These are phyloP conservation scores for Lasiodiplodia sp. DNA, from an alignment of 2,329 filamentous ascomycete genomes.

Conservation along the genomic window DNA sequence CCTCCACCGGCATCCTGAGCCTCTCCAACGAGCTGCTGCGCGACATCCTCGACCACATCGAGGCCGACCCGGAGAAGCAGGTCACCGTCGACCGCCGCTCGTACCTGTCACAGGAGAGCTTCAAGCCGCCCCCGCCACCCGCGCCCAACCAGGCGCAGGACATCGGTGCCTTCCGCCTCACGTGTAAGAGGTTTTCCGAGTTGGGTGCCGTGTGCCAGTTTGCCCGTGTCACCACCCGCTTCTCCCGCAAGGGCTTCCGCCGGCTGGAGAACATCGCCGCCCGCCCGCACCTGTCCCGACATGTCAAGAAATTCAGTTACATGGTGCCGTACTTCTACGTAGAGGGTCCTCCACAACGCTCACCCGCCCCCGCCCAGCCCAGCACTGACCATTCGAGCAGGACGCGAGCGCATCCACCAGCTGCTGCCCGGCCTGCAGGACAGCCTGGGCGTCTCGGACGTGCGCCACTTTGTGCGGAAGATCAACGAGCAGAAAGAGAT, in stretches of 20 bases:
- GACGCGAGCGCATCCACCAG: slow-evolving; percentile 50
- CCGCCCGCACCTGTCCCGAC: slow-evolving; percentile 57
- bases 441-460: slow-evolving; percentile 46
- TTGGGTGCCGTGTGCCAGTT: slow-evolving; percentile 61
- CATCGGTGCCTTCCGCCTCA: slow-evolving; percentile 56
- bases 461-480: slow-evolving; percentile 54
- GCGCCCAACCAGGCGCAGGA: slow-evolving; percentile 52
- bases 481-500: slow-evolving; percentile 60
- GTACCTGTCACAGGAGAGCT: slow-evolving; percentile 61
- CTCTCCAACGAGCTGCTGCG: slow-evolving; percentile 60
- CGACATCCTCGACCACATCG: slow-evolving; percentile 60
- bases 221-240: slow-evolving; percentile 59
- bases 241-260: slow-evolving; percentile 58
- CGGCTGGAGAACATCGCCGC: slow-evolving; percentile 58
- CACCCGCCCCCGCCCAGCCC: slow-evolving; percentile 38
- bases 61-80: slow-evolving; percentile 59
- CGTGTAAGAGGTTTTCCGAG: slow-evolving; percentile 58
- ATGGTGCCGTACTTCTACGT: slow-evolving; percentile 66
- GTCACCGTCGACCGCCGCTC: slow-evolving; percentile 58
- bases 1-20: slow-evolving; percentile 42
- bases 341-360: slow-evolving; percentile 51
- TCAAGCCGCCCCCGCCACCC: slow-evolving; percentile 53
- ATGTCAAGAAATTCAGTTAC: slow-evolving; percentile 68
- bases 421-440: slow-evolving; percentile 46
- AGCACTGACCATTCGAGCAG: slow-evolving; percentile 36